These are phyloP conservation scores for Trichoderma atrobrunneum DNA, from an alignment of 2,329 filamentous ascomycete genomes.

Conservation along the genomic window DNA sequence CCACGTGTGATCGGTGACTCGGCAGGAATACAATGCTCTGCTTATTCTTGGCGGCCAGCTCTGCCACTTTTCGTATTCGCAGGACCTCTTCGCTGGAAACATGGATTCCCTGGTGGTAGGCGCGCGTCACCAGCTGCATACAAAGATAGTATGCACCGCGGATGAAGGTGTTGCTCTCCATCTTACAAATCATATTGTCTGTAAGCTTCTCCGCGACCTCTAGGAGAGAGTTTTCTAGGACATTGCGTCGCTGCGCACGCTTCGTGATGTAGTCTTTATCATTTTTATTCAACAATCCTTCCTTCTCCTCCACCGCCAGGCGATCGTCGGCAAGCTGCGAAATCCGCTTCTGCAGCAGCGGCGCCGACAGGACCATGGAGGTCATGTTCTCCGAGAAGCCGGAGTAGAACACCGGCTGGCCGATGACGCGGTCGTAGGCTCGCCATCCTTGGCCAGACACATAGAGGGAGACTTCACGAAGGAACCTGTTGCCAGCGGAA, in stretches of 20 bases:
- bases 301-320: conserved; percentile 70
- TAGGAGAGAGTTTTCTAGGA: conserved; percentile 69
- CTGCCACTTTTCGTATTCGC: conserved; percentile 75
- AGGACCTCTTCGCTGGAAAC: conserved; percentile 93
- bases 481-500: conserved; percentile 58
- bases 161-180: conserved; percentile 93
- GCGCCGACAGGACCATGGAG: conserved; percentile 68
- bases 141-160: conserved; percentile 84
- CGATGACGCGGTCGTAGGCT: conserved; percentile 85
- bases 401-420: conserved; percentile 88
- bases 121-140: conserved; percentile 84
- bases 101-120: conserved; percentile 96
- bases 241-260: conserved; percentile 53
- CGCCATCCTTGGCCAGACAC: conserved; percentile 94
- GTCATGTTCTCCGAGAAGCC: conserved; percentile 94
- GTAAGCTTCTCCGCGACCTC: conserved; percentile 85
- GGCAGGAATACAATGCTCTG: conserved; percentile 96
- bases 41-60: conserved; percentile 78
- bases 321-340: conserved; percentile 71
- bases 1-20: conserved; percentile 91
- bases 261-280: conserved; percentile 53
- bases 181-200: conserved; percentile 98
- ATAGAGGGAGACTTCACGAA: conserved; percentile 90
- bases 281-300: conserved; percentile 62
- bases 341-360: conserved; percentile 72